Conservation (phyloP, 1,284 basidiomycete genomes). For the Tilletia caries region DNA sequence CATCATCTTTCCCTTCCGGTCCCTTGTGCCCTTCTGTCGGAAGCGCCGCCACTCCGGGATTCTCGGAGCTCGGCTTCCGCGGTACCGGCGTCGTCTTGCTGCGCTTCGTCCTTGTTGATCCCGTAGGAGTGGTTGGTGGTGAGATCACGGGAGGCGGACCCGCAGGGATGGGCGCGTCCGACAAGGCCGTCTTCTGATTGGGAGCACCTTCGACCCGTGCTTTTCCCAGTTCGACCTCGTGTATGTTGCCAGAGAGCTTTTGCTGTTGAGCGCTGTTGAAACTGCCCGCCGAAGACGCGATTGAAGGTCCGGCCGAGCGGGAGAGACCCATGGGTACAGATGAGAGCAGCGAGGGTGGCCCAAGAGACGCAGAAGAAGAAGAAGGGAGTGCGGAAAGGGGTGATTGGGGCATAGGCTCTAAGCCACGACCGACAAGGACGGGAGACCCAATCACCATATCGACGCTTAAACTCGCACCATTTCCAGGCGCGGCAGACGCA, state of each 20-base stretch:
- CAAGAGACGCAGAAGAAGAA: neutral
- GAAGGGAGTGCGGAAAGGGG: neutral
- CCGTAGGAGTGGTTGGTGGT: neutral
- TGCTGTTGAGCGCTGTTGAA: neutral
- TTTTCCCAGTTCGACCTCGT: neutral
- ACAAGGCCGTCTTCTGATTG: neutral
- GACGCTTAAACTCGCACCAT: neutral
- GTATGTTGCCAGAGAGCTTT: neutral
- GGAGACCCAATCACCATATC: neutral
- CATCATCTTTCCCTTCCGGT: neutral
- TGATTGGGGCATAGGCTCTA: neutral
- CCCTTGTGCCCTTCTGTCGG: neutral
- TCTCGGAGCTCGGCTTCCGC: neutral
- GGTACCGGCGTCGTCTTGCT: neutral
- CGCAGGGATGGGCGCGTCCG: conserved; percentile 3
- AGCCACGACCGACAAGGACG: neutral
- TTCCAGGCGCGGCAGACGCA: neutral
- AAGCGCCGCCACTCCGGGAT: neutral
- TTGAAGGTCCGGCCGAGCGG: neutral
- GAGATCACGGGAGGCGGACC: conserved; percentile 4
- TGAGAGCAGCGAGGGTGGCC: neutral
- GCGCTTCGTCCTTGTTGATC: neutral
- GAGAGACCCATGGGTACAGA: conserved; percentile 3
- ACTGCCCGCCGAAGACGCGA: neutral
- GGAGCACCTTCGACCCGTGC: neutral